Percentiles rank a stretch among this genome's conserved stretches.
These are phyloP conservation scores for Fusarium duplospermum DNA, from an alignment of 2,329 filamentous ascomycete genomes.

Conservation along the genomic window DNA sequence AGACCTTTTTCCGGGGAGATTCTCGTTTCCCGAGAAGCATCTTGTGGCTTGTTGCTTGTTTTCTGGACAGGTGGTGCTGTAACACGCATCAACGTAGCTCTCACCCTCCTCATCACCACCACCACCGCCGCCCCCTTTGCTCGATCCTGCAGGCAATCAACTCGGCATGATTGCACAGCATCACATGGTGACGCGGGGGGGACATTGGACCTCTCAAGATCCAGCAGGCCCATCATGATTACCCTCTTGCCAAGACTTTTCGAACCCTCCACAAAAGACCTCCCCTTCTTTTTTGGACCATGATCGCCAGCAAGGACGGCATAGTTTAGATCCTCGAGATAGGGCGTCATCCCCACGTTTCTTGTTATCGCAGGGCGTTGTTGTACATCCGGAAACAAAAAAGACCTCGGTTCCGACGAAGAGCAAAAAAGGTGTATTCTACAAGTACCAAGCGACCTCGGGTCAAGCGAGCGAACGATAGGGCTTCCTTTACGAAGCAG, in stretches of 20 bases:
- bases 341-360: neutral
- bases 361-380: conserved; percentile 3
- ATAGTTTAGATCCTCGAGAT: neutral
- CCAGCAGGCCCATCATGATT: conserved; percentile 26
- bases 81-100: conserved; percentile 1
- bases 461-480: neutral
- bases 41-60: neutral
- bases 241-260: conserved; percentile 17
- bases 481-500: neutral
- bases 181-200: neutral
- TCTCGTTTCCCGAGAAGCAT: neutral
- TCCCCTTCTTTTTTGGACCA: conserved; percentile 1
- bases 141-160: conserved; percentile 16
- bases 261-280: neutral
- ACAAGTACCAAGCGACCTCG: neutral
- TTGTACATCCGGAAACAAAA: neutral
- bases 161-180: conserved; percentile 6
- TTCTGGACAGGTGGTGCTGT: neutral
- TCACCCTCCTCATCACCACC: neutral
- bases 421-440: neutral
- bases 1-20: neutral
- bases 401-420: neutral
- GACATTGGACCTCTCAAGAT: conserved; percentile 9
- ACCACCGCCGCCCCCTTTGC: neutral
- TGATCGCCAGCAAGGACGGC: conserved; percentile 13